phyloP scores from a whole-genome alignment of 139 green algal species.

The Coelastrella sp. region DNA sequence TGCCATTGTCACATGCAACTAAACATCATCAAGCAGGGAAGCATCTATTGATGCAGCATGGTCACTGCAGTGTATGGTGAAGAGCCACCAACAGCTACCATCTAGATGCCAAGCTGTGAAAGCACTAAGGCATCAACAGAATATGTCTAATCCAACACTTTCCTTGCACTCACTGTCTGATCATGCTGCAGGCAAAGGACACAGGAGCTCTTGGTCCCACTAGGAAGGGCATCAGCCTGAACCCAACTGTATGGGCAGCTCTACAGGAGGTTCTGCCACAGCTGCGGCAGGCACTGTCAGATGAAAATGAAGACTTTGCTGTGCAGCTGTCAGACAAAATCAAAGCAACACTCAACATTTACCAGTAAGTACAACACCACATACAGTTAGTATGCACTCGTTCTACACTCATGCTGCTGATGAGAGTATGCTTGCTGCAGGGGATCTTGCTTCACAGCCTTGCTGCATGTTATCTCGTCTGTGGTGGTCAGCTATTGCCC shows the following conservation, averaged over 20 bases:
- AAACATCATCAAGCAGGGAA: too few species aligned
- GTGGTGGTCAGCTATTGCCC: too few species aligned
- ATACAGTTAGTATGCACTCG: background rate
- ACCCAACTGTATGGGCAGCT: conserved; percentile 39
- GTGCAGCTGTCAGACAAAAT: conserved; percentile 46
- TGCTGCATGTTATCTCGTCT: too few species aligned
- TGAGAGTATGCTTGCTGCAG: conserved; percentile 33
- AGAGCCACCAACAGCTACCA: too few species aligned
- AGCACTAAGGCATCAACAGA: too few species aligned
- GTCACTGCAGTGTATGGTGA: too few species aligned
- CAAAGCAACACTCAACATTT: conserved; percentile 5
- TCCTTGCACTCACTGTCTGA: too few species aligned
- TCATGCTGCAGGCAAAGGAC: conserved; percentile 45
- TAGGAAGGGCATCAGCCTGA: conserved; percentile 63
- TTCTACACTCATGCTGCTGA: background rate
- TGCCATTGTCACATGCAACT: too few species aligned
- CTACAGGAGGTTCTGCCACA: conserved; percentile 34
- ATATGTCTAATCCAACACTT: too few species aligned
- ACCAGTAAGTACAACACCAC: conserved; percentile 5
- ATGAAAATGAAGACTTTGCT: conserved; percentile 4
- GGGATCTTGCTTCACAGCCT: too few species aligned
- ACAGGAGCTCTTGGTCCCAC: conserved; percentile 52
- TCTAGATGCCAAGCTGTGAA: too few species aligned
- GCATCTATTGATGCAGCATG: too few species aligned
- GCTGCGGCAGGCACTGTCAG: background rate